A percentile compares a stretch with the other conserved stretches of the same genome.
These are phyloP conservation scores for Apiospora aurea DNA, from an alignment of 2,329 filamentous ascomycete genomes.

Conservation along the genomic window DNA sequence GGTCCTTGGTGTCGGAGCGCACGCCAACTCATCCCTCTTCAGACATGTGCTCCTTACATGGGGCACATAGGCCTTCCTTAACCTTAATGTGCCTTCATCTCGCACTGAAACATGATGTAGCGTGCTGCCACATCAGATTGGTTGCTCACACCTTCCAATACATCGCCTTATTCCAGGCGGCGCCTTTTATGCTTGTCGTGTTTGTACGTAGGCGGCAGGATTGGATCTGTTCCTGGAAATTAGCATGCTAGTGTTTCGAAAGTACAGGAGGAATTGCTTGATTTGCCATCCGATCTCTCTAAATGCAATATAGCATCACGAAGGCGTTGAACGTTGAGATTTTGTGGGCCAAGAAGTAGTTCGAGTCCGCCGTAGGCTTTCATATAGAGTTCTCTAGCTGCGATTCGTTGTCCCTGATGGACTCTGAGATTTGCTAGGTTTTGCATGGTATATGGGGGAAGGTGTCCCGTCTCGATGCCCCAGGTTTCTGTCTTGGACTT, in stretches of 20 bases:
- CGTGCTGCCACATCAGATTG: too few species aligned
- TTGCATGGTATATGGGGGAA: background rate
- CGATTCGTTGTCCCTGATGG: background rate
- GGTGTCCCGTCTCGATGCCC: too few species aligned
- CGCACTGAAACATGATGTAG: too few species aligned
- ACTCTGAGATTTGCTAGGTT: slow-evolving; percentile 1
- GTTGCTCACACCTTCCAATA: too few species aligned
- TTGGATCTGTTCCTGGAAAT: background rate
- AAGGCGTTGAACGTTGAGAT: background rate
- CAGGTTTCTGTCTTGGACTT: too few species aligned
- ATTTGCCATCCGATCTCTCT: background rate
- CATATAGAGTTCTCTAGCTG: slow-evolving; percentile 3
- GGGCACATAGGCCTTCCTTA: too few species aligned
- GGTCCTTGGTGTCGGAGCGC: too few species aligned
- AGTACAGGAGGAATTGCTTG: background rate
- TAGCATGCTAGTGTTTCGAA: background rate
- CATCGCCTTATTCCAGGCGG: too few species aligned
- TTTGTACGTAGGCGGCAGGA: background rate
- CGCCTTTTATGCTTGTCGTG: background rate
- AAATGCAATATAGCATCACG: background rate
- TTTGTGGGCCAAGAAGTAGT: background rate
- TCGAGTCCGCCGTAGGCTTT: background rate
- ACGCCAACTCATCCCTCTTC: background rate
- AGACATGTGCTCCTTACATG: too few species aligned
- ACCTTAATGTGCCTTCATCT: too few species aligned